Evolutionary conservation across 805 yeast genomes (phyloP).

Genomic region (Nakazawaea wickerhamii): DNA sequence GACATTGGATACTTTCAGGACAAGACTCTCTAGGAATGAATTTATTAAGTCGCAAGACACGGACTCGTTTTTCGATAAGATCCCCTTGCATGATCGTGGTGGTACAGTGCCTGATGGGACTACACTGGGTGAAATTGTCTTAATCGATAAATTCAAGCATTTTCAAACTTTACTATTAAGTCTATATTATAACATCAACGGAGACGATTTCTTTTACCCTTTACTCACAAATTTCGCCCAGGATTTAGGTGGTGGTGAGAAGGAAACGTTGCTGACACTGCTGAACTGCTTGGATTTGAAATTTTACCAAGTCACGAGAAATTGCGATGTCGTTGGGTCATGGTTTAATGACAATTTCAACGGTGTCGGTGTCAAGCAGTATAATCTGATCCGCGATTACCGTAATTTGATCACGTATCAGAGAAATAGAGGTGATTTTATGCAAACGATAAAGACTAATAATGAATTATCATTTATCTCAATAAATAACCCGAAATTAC

Average conservation of each 20-base stretch:
- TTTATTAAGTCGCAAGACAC: constrained; percentile 26
- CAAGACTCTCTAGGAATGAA: constrained; percentile 19
- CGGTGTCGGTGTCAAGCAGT: constrained; percentile 56
- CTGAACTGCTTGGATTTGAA: constrained; percentile 41
- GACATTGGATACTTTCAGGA: constrained; percentile 18
- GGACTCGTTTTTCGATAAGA: constrained; percentile 18
- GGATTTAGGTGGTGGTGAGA: constrained; percentile 69
- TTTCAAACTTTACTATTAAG: constrained; percentile 53
- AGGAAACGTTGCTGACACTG: constrained; percentile 74
- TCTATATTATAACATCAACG: constrained; percentile 60
- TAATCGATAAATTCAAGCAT: constrained; percentile 54
- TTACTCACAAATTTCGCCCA: constrained; percentile 53
- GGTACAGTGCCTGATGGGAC: constrained; percentile 68
- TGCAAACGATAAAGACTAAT: constrained; percentile 1
- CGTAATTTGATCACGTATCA: constrained; percentile 15
- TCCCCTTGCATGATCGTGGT: constrained; percentile 57
- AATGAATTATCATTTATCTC: constrained; percentile 27
- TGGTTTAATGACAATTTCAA: constrained; percentile 26
- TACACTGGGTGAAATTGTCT: constrained; percentile 64
- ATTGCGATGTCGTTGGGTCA: constrained; percentile 33
- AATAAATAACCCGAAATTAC: constrained; percentile 43
- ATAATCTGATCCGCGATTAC: constrained; percentile 42
- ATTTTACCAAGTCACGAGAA: constrained; percentile 49
- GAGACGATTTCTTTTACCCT: constrained; percentile 55
- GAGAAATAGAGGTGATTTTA: constrained; percentile 14